Conservation (phyloP, 2,329 filamentous ascomycete genomes). For the Apiospora kogelbergensis region DNA sequence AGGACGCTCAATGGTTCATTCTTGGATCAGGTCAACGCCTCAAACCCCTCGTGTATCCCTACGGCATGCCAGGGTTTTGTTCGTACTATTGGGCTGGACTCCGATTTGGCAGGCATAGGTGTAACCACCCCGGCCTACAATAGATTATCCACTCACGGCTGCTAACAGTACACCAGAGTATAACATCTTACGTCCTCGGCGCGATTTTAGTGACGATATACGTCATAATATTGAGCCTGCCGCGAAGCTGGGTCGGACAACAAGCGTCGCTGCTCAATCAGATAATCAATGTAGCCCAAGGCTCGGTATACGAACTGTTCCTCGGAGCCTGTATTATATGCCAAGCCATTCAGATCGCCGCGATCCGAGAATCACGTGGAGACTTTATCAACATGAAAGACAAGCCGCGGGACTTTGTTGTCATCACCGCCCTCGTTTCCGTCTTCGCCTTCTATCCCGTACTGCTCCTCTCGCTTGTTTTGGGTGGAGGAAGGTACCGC, state of each 20-base stretch:
- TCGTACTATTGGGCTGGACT: not conserved
- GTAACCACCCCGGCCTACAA: not conserved
- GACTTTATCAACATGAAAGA: not conserved
- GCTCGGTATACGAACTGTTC: not conserved
- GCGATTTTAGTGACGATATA: not conserved
- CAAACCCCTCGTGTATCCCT: not conserved
- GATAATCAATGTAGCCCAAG: not conserved
- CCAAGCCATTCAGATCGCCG: not conserved
- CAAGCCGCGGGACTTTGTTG: not conserved
- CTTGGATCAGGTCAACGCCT: not conserved
- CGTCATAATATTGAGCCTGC: not conserved
- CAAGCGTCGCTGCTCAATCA: not conserved
- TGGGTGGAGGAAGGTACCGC: not conserved
- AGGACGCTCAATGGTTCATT: not conserved
- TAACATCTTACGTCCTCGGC: not conserved
- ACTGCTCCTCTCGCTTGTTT: not conserved
- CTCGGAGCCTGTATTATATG: not conserved
- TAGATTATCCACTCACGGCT: not conserved
- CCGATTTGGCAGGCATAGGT: not conserved
- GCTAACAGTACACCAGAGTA: not conserved
- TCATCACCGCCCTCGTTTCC: not conserved
- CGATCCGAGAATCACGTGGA: not conserved
- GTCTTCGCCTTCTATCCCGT: not conserved
- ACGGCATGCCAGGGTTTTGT: not conserved
- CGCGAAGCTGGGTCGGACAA: not conserved